Base-by-base conservation (phyloP, 768 basidiomycete species). In the Xerocomellus amylosporus region DNA sequence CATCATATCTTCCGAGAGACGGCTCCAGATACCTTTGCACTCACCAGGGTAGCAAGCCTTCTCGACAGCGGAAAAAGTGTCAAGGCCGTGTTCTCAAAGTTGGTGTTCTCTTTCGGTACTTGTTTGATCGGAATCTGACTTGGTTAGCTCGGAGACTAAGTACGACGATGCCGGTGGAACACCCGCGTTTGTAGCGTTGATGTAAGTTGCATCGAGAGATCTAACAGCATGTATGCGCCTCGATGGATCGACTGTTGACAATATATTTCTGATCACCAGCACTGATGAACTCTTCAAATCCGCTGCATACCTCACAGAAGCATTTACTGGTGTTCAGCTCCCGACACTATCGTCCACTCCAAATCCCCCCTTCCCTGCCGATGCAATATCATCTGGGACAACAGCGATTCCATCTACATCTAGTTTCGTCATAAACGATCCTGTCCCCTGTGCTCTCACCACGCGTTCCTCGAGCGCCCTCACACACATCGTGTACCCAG, bases 231-330 rank as follows among this genome's bases (percentile, higher is more conserved):
- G 33, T 43, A 49, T 51, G 37, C 46, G 17, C 19, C 26, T 38
- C 40, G 10, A 15, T 30, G 37, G 22, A 30, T 34, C 2, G 2
- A 46, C 51, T 9, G 14, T 33, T 67, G 54, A 59, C 31, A 17
- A 39, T 33, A 15, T 53, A 20, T 28, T 43, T 48, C 22, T 36
- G 10, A 31, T 34, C 15, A 40, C 12, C 55, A 90, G 88, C 58
- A 79, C 86, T 7, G 88, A 91, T 62, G 89, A 91, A 63, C 78
- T 90, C 38, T 81, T 84, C 73, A 90, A 90, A 69, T 78, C 87
- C 1, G 82, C 87, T 12, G 84, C 85, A 7, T 90, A 87, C 60
- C 77, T 91, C 52, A 86, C 88, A 0, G 89, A 91, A 63, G 79
- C 84, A 13, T 83, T 83, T 26, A 71, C 65, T 30, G 68, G 70